A percentile compares a stretch with the other conserved stretches of the same genome.
Evolutionary conservation across 148 eudicot genomes (phyloP).

Genomic region (Cornus suecica): DNA sequence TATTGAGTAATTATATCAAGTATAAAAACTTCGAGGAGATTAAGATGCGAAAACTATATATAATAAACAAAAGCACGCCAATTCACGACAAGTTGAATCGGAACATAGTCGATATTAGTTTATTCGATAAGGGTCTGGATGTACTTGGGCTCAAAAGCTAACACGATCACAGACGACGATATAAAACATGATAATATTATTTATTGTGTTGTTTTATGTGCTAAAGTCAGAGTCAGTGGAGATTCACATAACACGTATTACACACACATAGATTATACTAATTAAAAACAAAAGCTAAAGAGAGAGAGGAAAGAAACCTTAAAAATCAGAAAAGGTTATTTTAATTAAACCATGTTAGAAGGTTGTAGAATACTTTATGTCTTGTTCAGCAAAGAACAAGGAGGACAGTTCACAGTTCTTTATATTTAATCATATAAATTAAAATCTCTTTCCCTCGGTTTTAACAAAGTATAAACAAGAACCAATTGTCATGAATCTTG

Average conservation of each 20-base stretch:
- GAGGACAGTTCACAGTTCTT: not conserved
- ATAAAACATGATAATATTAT: not conserved
- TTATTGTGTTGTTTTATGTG: not conserved
- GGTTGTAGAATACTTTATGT: not conserved
- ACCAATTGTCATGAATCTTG: not conserved
- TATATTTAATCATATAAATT: not conserved
- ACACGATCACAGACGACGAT: not conserved
- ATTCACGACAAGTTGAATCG: conserved; percentile 14
- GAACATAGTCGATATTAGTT: not conserved
- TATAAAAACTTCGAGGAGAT: conserved; percentile 25
- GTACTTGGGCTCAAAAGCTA: not conserved
- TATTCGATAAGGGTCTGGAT: too few relatives aligned
- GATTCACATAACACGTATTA: not conserved
- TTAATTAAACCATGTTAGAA: not conserved
- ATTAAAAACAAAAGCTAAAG: not conserved
- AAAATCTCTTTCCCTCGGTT: not conserved
- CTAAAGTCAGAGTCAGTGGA: not conserved
- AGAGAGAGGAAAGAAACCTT: not conserved
- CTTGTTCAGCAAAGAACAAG: conserved; percentile 1
- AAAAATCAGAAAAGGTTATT: not conserved
- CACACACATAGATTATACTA: not conserved
- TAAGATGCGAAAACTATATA: conserved; percentile 20
- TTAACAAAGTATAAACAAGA: not conserved
- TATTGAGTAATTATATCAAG: not conserved
- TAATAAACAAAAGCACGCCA: conserved; percentile 7